Conservation (phyloP, 2,329 filamentous ascomycete genomes). For the Epicoccum sorghinum region DNA sequence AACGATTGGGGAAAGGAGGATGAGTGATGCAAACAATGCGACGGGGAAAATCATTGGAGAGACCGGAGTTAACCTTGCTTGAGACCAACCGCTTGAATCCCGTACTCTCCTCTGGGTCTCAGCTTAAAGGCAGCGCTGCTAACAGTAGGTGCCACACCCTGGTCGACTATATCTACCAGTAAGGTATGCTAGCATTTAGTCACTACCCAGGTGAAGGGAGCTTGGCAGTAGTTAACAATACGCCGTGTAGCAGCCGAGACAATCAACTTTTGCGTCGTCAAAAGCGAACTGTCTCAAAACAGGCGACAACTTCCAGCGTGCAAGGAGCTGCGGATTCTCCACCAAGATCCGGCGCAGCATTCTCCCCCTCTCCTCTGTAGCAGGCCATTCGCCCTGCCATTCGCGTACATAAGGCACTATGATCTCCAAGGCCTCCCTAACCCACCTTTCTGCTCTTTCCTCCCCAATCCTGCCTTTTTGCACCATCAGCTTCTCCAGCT, state of each 20-base stretch:
- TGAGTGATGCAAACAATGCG: background rate
- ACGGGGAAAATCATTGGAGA: background rate
- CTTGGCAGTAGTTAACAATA: constrained; percentile 21
- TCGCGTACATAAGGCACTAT: constrained; percentile 16
- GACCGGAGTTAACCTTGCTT: background rate
- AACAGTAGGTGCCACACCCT: constrained; percentile 2
- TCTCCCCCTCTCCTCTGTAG: constrained; percentile 13
- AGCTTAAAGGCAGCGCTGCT: constrained; percentile 1
- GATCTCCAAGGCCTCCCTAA: constrained; percentile 15
- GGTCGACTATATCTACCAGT: constrained; percentile 3
- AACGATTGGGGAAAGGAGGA: no score
- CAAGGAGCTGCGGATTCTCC: constrained; percentile 20
- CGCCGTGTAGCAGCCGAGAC: constrained; percentile 13
- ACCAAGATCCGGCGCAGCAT: constrained; percentile 19
- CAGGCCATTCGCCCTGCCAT: constrained; percentile 13
- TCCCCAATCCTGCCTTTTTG: constrained; percentile 17
- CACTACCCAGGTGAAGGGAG: constrained; percentile 10
- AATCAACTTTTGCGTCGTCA: constrained; percentile 19
- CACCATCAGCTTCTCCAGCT: constrained; percentile 17
- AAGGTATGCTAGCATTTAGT: constrained; percentile 1
- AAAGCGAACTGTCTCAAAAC: constrained; percentile 20
- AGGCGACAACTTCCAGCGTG: constrained; percentile 22
- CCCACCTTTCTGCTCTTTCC: constrained; percentile 15
- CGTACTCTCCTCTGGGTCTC: background rate
- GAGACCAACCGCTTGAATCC: background rate